phyloP scores from a whole-genome alignment of 2,329 filamentous ascomycete genomes.

The Didymella segeticola region DNA sequence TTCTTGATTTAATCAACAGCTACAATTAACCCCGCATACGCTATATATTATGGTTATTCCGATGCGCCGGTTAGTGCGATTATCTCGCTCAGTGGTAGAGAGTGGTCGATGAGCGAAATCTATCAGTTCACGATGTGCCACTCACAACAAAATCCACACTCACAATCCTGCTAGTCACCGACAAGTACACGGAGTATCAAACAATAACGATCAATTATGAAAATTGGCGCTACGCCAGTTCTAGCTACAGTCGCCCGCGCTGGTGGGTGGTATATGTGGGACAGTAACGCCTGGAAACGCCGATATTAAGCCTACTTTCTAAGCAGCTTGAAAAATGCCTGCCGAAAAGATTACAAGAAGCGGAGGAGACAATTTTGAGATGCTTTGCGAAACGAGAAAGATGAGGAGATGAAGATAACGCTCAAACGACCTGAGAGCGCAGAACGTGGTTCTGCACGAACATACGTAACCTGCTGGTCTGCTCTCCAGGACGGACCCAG shows the following conservation, averaged over 20 bases:
- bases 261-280: conserved; percentile 15
- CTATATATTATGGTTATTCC: neutral
- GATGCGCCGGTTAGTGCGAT: conserved; percentile 17
- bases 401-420: neutral
- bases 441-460: conserved; percentile 11
- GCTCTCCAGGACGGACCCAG: conserved; percentile 26
- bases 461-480: conserved; percentile 20
- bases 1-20: neutral
- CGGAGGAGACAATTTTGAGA: neutral
- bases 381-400: neutral
- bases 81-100: conserved; percentile 7
- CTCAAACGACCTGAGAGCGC: conserved; percentile 11
- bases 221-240: conserved; percentile 10
- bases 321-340: neutral
- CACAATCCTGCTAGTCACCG: neutral
- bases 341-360: neutral
- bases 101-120: neutral
- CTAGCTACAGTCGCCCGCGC: conserved; percentile 12
- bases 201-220: neutral
- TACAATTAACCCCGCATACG: neutral
- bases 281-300: conserved; percentile 7
- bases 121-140: neutral
- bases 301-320: conserved; percentile 12
- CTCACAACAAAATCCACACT: neutral
- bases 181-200: neutral